Evolutionary conservation across 176 grass and related monocot genomes (phyloP), one percentile per base, ranked within the genome.

Genomic region (Bolboschoenus planiculmis): DNA sequence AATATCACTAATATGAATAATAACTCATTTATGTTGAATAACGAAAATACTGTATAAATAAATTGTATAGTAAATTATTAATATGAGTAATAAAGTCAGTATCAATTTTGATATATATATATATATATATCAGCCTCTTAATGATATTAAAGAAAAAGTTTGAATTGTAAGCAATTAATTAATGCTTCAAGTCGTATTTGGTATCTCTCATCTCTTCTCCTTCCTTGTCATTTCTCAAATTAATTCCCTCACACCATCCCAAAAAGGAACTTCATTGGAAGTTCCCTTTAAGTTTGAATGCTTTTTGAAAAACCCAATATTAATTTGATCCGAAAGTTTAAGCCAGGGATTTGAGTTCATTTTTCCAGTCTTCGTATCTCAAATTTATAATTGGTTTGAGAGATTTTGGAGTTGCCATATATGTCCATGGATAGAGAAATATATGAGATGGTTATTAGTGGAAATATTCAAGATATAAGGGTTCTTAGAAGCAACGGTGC

Each of bases 361-460:
- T 78, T 13, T 29, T 24, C 40, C 23, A 10, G n/a, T 76, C 20
- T 46, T 29, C n/a, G n/a, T 40, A 40, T 37, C 46, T n/a, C n/a
- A n/a, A n/a, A 78, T 20, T 39, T 36, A 59, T 23, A 60, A 40
- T 61, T 80, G 9, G 3, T 1, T 39, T 23, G 43, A 20, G 43
- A 4, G 35, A 39, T 80, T 40, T 21, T 9, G 10, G 31, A 60
- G 78, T 60, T 59, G 21, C 26, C 48, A 4, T 40, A 4, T 5
- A 43, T 80, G 10, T 81, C 79, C 30, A 81, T 81, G 79, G 79
- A 81, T 47, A 81, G 16, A 81, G 37, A 61, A 61, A 39, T 99
- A 67, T 91, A 99, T 85, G 85, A 99, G 73, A 88, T 93, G 84
- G 96, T 99, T n/a, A 87, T 75, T 56, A 90, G 90, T 83, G 87